Percentiles rank a stretch among this genome's conserved stretches.
phyloP scores from a whole-genome alignment of 2,329 filamentous ascomycete species.

The Diaporthe destruens region DNA sequence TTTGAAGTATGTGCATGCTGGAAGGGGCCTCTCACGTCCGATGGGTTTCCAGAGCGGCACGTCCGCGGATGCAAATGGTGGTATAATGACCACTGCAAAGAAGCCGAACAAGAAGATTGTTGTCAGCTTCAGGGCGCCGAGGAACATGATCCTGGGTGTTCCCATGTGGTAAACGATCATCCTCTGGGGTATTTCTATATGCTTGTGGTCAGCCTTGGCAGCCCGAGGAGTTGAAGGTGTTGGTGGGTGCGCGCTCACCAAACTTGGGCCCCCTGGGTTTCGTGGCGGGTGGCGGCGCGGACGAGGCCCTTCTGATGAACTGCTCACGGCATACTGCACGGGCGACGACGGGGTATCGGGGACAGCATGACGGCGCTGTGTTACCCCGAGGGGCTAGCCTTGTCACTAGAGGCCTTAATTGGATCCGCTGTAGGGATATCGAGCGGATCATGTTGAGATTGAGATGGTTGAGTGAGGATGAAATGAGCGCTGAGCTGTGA shows the following conservation, averaged over 20 bases:
- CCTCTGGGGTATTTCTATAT: constrained; percentile 40
- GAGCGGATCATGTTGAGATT: constrained; percentile 35
- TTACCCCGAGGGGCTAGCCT: background rate
- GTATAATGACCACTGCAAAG: constrained; percentile 74
- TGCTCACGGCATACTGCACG: constrained; percentile 19
- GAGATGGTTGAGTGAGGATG: background rate
- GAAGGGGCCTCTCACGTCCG: constrained; percentile 52
- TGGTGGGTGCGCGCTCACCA: constrained; percentile 1
- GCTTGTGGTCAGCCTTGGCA: background rate
- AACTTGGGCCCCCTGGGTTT: constrained; percentile 31
- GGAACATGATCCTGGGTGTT: constrained; percentile 72
- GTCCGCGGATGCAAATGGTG: constrained; percentile 63
- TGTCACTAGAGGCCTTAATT: background rate
- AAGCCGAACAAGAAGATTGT: constrained; percentile 77
- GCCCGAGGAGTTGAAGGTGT: background rate
- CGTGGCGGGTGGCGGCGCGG: constrained; percentile 21
- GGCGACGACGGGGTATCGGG: background rate
- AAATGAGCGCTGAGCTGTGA: background rate
- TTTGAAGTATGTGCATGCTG: too few species aligned
- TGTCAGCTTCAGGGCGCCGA: constrained; percentile 78
- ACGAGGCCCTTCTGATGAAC: constrained; percentile 33
- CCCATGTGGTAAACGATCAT: constrained; percentile 83
- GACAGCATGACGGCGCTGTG: background rate
- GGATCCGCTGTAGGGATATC: constrained; percentile 8
- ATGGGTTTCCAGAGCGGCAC: constrained; percentile 52